These are phyloP conservation scores for Austroboletus novae-zelandiae DNA, from an alignment of 1,284 basidiomycete species.

Conservation along the genomic window DNA sequence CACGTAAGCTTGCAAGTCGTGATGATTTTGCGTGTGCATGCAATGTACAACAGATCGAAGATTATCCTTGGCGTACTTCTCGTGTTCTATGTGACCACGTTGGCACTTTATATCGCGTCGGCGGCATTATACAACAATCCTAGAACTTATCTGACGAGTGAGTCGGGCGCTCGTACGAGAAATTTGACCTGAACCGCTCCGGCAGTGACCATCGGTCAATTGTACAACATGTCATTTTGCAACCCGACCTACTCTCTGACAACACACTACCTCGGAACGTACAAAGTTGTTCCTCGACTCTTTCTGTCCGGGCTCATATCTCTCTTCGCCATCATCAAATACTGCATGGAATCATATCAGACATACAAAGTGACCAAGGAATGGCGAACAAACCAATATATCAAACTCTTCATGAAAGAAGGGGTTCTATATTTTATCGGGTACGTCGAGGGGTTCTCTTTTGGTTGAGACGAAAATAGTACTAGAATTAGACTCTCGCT, in stretches of 20 bases:
- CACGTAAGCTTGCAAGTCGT: slow-evolving; percentile 11
- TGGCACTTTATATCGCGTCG: slow-evolving; percentile 8
- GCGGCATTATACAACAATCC: slow-evolving; percentile 12
- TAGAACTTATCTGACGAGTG: slow-evolving; percentile 11
- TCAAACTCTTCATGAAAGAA: slow-evolving; percentile 15
- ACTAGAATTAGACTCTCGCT: not conserved
- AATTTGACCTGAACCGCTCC: not conserved
- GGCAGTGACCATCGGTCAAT: slow-evolving; percentile 11
- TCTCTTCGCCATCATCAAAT: slow-evolving; percentile 6
- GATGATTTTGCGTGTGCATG: slow-evolving; percentile 14
- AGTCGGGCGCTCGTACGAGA: not conserved
- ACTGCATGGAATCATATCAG: slow-evolving; percentile 11
- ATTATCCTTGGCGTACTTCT: slow-evolving; percentile 17
- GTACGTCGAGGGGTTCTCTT: slow-evolving; percentile 12
- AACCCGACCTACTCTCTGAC: not conserved
- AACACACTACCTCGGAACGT: slow-evolving; percentile 8
- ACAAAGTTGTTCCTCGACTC: slow-evolving; percentile 17
- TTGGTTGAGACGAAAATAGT: too few species aligned
- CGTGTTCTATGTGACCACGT: slow-evolving; percentile 7
- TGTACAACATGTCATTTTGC: slow-evolving; percentile 21
- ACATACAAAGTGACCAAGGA: slow-evolving; percentile 8
- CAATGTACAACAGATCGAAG: slow-evolving; percentile 10
- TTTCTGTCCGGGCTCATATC: slow-evolving; percentile 18
- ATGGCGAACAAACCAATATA: slow-evolving; percentile 16
- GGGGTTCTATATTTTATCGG: slow-evolving; percentile 14